Percentiles rank a stretch among this genome's conserved stretches.
These are phyloP conservation scores for Mariannaea elegans DNA, from an alignment of 2,329 filamentous ascomycete species.

Conservation along the genomic window DNA sequence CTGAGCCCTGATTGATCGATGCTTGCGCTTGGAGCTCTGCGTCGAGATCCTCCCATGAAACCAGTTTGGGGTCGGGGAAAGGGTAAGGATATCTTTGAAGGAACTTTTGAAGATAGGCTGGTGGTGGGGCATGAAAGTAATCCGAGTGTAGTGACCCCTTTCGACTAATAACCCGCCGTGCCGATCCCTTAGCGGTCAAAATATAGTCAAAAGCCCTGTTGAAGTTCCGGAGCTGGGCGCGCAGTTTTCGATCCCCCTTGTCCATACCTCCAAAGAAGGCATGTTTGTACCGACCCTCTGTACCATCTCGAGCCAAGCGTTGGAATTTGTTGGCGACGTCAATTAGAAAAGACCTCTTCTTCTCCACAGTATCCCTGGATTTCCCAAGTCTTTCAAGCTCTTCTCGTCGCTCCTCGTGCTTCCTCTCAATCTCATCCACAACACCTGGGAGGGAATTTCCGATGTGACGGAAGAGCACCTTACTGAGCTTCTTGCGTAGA, in stretches of 20 bases:
- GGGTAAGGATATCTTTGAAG: background rate
- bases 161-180: background rate
- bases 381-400: background rate
- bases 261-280: background rate
- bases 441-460: slow-evolving; percentile 32
- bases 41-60: slow-evolving; percentile 25
- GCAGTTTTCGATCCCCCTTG: slow-evolving; percentile 28
- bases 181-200: slow-evolving; percentile 30
- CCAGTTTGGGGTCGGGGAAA: slow-evolving; percentile 26
- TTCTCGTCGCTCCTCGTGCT: background rate
- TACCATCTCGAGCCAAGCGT: background rate
- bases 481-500: slow-evolving; percentile 45
- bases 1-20: slow-evolving; percentile 47
- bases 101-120: background rate
- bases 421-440: background rate
- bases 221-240: slow-evolving; percentile 39
- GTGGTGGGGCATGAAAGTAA: too few relatives aligned
- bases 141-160: background rate
- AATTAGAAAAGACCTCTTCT: background rate
- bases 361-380: background rate
- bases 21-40: slow-evolving; percentile 41
- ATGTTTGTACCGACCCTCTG: background rate
- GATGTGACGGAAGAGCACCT: slow-evolving; percentile 38
- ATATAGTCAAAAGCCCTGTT: slow-evolving; percentile 36
- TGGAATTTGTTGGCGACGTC: background rate